phyloP scores from a whole-genome alignment of 805 yeast genomes.

The Kurtzmaniella fragi region DNA sequence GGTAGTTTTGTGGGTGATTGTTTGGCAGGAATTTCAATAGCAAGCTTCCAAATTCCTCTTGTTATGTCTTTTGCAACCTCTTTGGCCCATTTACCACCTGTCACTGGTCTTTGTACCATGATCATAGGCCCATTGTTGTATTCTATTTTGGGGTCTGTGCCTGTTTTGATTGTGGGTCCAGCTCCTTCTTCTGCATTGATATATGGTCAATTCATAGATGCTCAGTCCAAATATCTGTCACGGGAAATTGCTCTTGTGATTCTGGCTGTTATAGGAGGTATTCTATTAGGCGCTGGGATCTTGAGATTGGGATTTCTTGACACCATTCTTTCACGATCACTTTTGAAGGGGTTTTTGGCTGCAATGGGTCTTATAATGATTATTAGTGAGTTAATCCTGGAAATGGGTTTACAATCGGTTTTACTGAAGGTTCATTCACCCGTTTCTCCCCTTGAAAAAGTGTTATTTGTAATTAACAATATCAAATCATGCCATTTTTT shows the following conservation, averaged over 20 bases:
- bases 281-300: constrained; percentile 63
- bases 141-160: constrained; percentile 77
- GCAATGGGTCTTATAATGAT: constrained; percentile 86
- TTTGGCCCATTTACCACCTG: constrained; percentile 77
- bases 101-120: constrained; percentile 72
- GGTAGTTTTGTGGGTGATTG: constrained; percentile 20
- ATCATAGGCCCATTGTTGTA: constrained; percentile 77
- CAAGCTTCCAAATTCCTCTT: constrained; percentile 30
- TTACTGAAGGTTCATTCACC: constrained; percentile 13
- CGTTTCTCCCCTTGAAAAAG: constrained; percentile 16
- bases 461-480: constrained; percentile 10
- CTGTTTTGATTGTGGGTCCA: constrained; percentile 87
- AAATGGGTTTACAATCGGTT: constrained; percentile 24
- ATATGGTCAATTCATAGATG: constrained; percentile 71
- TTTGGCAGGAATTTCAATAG: constrained; percentile 27
- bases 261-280: constrained; percentile 65
- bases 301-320: constrained; percentile 78
- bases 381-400: constrained; percentile 48
- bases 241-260: constrained; percentile 56
- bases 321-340: constrained; percentile 69
- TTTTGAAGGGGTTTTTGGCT: constrained; percentile 77
- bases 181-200: constrained; percentile 84
- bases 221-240: constrained; percentile 22
- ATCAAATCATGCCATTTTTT: constrained; percentile 9
- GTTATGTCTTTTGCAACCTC: constrained; percentile 77